Base-by-base conservation (phyloP, 2,329 filamentous ascomycete genomes). In the Orbilia quercus region DNA sequence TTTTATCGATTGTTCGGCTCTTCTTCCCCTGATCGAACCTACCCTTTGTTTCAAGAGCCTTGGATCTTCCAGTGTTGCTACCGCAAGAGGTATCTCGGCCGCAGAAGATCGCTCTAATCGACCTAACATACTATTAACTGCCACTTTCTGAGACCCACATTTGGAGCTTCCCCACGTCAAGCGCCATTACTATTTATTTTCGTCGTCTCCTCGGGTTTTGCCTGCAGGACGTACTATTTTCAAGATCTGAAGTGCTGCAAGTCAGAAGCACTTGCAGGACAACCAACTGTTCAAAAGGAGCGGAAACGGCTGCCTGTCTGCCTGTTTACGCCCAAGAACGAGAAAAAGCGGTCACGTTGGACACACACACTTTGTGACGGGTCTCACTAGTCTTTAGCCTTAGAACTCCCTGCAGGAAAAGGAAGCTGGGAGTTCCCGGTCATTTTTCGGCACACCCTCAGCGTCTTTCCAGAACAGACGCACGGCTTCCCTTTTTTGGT, bases 281-380 rank as follows among this genome's bases (percentile, higher is more conserved):
- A 18, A 25, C 31, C 31, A 20, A 14, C 53, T 23, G 34, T 6
- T 20, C 45, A 54, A 48, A 54, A 23, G 20, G 16, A 54, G 42
- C 69, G 60, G 54, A 60, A 66, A 57, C 44, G 60, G 69, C 54
- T 66, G 69, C 60, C 69, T 73, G 69, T 73, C 69, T 53, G 48
- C 48, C 48, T 53, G 48, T 53, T 53, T 36, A 53, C 51, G 42
- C 22, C 57, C 47, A 25, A 20, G 45, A 25, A 63, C 25, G 25
- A 22, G 14, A 53, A 22, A 38, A 31, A 51, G 28, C 57, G 66
- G 59, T 72, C 66, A 72, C 66, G 66, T 64, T 72, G 58, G 66
- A 28, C 51, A 31, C 18, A 38, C 23, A 18, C 36, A n/a, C 36
- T 34, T 25, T 62, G 31, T 23, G 14, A 5, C 44, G 3, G 40